A percentile compares a stretch with the other conserved stretches of the same genome.
Conservation (phyloP, 2,329 filamentous ascomycete genomes). For the Fusarium pininemorale region DNA sequence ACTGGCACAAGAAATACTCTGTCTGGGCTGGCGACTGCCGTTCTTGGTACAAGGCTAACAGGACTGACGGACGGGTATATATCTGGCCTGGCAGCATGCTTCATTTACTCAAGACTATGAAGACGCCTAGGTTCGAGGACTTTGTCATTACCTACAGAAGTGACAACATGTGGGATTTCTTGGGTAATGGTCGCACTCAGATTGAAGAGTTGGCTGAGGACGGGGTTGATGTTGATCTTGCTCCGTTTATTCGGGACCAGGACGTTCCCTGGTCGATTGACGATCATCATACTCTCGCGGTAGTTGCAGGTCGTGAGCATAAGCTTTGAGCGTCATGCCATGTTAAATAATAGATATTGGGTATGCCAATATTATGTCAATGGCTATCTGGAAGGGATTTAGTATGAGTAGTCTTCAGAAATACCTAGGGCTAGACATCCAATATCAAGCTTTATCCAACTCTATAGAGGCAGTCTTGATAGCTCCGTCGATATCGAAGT, state of each 20-base stretch:
- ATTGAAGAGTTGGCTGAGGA: not conserved
- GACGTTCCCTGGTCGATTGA: not conserved
- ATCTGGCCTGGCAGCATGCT: not conserved
- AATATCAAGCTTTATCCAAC: not conserved
- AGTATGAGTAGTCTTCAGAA: not conserved
- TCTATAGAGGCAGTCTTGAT: not conserved
- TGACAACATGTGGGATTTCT: not conserved
- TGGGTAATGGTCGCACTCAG: not conserved
- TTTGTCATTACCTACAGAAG: not conserved
- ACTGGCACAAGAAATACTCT: not conserved
- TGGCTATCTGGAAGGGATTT: fast-evolving
- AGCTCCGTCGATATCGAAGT: not conserved
- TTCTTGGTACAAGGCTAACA: not conserved
- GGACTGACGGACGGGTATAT: not conserved
- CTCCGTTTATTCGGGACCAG: not conserved
- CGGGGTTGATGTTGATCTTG: not conserved
- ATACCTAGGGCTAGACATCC: fast-evolving
- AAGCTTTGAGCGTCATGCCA: not conserved
- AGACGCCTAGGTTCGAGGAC: not conserved
- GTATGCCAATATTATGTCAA: not conserved
- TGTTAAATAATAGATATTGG: too few species aligned
- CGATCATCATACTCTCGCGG: not conserved
- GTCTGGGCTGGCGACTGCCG: not conserved
- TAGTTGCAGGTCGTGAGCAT: too few species aligned
- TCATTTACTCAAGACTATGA: not conserved